Evolutionary conservation across 2,329 filamentous ascomycete genomes (phyloP), one percentile per base, ranked within the genome.

Genomic region (Penicillium sp.): DNA sequence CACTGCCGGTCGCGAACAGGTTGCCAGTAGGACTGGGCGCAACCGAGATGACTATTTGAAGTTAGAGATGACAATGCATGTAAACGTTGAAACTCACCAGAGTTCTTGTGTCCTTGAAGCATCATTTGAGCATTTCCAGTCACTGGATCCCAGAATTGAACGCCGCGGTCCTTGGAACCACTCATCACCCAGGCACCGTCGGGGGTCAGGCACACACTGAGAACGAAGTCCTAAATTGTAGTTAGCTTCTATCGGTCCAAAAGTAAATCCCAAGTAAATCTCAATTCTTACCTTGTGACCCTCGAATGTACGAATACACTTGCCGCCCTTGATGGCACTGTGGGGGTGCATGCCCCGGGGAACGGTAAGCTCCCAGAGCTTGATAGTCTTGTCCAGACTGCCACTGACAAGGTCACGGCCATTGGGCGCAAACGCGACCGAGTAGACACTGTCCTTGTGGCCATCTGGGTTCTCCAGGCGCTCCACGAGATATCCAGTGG

Each of bases 61-160:
- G 37, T 54, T 56, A 57, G 52, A 56, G 37, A 38, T 16, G 28
- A 31, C n/a, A 44, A 31, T 14, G n/a, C n/a, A n/a, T n/a, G 28
- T 53, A 49, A 57, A 46, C 31, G 14, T 9, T 49, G 44, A 53
- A 26, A 76, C 81, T 67, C 74, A 86, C 84, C 84, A 11, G 91
- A 96, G 77, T 97, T 97, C 82, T 97, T 97, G 74, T 99, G 94
- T 26, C 94, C 94, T 75, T 97, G 94, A 59, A 99, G 84, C 94
- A 97, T 97, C 73, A 99, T 88, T 77, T 97, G 93, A 1, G 93
- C 95, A 63, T 90, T 88, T 35, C 93, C 94, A 19, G 91, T 97
- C 67, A 88, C 84, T 19, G 94, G 93, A 70, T 99, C 93, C 94
- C 94, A 99, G 81, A 99, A 97, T 72, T 97, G 94, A 22, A 99